Base-by-base conservation (phyloP, 257 asterid species). In the Salvia splendens region DNA sequence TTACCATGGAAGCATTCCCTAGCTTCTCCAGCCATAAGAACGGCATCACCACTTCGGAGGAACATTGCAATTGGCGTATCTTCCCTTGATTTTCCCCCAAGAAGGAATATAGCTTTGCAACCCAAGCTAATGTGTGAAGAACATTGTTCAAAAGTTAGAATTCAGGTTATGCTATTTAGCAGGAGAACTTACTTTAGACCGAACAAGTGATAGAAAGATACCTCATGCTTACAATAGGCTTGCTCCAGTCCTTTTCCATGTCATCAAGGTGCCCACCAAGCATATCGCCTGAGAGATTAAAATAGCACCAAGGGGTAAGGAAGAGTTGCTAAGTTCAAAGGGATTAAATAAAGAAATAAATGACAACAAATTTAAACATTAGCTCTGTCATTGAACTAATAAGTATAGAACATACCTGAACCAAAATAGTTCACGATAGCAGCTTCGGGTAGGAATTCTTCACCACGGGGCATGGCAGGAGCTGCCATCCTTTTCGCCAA, bases 181-280 rank as follows among this genome's bases (percentile, higher is more conserved):
- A 49, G 12, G 10, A 56, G 16, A 41, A 49, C 66, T 7, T 24
- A 16, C 11, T 41, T 35, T 53, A 52, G 64, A 28, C 59, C 40
- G 47, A 61, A 67, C 28, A 24, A 64, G 51, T 7, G n/a, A 42
- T 36, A 54, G 54, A 55, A 70, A 6, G 48, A 66, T 74, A 89
- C 98, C 98, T 93, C 83, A 93, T 82, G 95, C 99, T 93, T 55
- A 93, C 97, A 50, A 93, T 93, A 48, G 99, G 99, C 77, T 90
- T 90, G 78, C 91, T 90, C 99, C 97, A 93, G 80, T 93, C 99
- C 59, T 87, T 84, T 77, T 93, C 99, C 99, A 90, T 90, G 83
- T 93, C 99, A 77, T 93, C 99, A 30, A 93, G 95, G 87, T 93
- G 99, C 70, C 99, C 97, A 28, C 99, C 99, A 24, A 93, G 92